These are phyloP conservation scores for Solanum raphanifolium DNA, from an alignment of 257 asterid species.

Conservation along the genomic window DNA sequence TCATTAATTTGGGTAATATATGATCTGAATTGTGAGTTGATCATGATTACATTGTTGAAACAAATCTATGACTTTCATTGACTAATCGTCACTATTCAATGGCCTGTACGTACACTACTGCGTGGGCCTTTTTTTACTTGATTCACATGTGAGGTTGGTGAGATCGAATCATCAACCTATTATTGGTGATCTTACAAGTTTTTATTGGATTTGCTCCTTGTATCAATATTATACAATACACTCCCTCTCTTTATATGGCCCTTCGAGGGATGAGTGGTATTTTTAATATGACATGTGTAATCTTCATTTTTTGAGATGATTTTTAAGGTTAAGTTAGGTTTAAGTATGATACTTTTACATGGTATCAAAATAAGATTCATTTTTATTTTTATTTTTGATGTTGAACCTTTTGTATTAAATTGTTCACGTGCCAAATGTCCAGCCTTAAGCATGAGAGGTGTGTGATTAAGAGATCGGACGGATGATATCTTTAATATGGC, in stretches of 20 bases:
- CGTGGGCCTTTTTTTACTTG: constrained; percentile 22
- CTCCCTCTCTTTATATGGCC: neutral
- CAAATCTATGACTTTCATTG: neutral
- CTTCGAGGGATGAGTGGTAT: neutral
- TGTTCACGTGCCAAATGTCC: neutral
- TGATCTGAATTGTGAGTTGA: neutral
- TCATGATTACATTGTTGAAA: neutral
- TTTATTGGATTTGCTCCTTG: neutral
- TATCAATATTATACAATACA: neutral
- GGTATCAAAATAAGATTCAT: neutral
- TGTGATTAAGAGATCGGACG: neutral
- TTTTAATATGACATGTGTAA: neutral
- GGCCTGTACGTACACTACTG: neutral
- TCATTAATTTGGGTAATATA: neutral
- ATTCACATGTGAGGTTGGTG: constrained; percentile 38
- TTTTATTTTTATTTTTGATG: too few species aligned
- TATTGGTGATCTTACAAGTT: constrained; percentile 7
- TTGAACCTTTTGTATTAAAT: neutral
- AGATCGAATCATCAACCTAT: constrained; percentile 26
- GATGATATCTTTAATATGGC: neutral
- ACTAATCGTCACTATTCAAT: constrained; percentile 15
- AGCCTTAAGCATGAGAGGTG: neutral
- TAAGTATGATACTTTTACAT: neutral
- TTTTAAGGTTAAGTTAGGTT: neutral
- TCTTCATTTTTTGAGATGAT: neutral